Base-by-base conservation (phyloP, 75 land plant genomes). In the Pinus taeda region DNA sequence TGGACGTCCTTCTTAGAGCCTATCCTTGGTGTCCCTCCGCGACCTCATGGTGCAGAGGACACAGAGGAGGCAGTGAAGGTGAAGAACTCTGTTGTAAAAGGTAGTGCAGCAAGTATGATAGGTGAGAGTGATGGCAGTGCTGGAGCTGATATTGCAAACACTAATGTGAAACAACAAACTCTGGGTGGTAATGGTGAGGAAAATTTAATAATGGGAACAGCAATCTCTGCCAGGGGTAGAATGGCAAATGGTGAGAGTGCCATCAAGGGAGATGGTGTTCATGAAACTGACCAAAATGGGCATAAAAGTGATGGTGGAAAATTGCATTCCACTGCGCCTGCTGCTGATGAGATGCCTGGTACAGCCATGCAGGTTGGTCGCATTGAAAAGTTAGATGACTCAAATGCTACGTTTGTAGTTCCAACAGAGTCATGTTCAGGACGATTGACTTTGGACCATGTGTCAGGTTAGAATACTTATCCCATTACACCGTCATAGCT, bases 1-100 rank as follows among this genome's bases (percentile, higher is more conserved):
- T 97, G 95, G 98, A 91, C 93, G 26, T 82, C 87, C 8, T 95
- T 92, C 58, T 67, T 94, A 45, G 99, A 92, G 79, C 93, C 92
- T 8, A 76, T 97, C 24, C 80, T 94, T 77, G 99, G 93, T 45
- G 84, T 95, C 76, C 89, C 91, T 58, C 77, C 83, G 11, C 90
- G 93, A 17, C 81, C 83, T 55, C 91, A 89, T 70, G 91, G 88
- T 76, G 83, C 87, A 61, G 98, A 90, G 73, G 90, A 94, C 75
- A 86, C 85, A 59, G 97, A 91, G 79, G 93, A 92, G 80, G 91
- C 76, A 18, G 81, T 76, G 11, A 91, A 84, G 76, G 59, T 77
- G 57, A 86, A 88, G 67, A 78, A 22, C 58, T 36, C 74, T 79
- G 77, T 77, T 63, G 71, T 30, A 5, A 85, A 85, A 74, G 74